Evolutionary conservation across 2,329 filamentous ascomycete genomes (phyloP).

Genomic region (Diplodia mutila): DNA sequence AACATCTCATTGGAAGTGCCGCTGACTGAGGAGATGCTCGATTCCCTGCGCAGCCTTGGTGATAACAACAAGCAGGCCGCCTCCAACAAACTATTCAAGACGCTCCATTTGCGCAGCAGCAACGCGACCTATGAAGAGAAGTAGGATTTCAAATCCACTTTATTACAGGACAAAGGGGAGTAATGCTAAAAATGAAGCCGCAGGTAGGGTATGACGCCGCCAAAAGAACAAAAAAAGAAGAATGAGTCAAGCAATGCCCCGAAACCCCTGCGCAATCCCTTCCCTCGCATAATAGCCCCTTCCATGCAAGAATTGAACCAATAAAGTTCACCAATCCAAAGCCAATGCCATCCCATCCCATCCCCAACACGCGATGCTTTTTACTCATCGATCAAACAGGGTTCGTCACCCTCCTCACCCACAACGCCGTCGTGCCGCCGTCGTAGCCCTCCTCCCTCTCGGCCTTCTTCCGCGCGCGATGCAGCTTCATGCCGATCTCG

Average conservation of each 20-base stretch:
- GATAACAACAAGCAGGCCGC: background rate
- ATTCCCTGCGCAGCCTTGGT: background rate
- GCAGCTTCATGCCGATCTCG: slow-evolving; percentile 45
- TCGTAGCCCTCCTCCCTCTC: slow-evolving; percentile 42
- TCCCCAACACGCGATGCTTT: no score
- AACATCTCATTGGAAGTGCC: no score
- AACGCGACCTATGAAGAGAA: background rate
- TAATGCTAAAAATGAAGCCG: background rate
- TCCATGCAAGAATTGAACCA: background rate
- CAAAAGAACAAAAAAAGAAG: background rate
- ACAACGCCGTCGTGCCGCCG: slow-evolving; percentile 39
- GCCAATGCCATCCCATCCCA: background rate
- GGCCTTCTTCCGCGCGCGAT: slow-evolving; percentile 45
- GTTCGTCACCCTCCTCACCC: slow-evolving; percentile 44
- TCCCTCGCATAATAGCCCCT: background rate
- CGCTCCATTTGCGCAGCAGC: background rate
- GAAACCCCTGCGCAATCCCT: background rate
- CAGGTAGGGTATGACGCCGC: slow-evolving; percentile 21
- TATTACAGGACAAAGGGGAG: background rate
- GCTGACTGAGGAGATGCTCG: no score
- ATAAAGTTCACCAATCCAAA: background rate
- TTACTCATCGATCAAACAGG: slow-evolving; percentile 25
- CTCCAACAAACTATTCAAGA: background rate
- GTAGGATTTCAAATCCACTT: slow-evolving; percentile 5
- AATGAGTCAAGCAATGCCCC: background rate